Conservation (phyloP, 805 yeast genomes). For the Starmera dryadoides region DNA sequence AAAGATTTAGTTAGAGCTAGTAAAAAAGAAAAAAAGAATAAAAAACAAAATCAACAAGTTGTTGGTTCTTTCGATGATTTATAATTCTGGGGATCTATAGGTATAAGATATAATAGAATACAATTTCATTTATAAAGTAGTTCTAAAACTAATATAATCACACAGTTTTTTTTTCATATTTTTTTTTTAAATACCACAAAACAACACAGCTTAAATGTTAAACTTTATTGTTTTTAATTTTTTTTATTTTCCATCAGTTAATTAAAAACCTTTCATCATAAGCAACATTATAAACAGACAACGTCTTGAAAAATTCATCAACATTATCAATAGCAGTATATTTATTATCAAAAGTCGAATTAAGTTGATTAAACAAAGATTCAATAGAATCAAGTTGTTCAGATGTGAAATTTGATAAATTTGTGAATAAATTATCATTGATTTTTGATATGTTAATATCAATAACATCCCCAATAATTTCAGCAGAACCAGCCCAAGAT, state of each 20-base stretch:
- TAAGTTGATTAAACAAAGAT: slow-evolving; percentile 7
- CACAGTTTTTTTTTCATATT: not conserved
- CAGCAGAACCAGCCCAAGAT: slow-evolving; percentile 1
- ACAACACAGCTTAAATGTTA: no score
- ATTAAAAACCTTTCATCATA: slow-evolving; percentile 10
- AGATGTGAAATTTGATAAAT: slow-evolving; percentile 2
- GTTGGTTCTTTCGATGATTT: slow-evolving; percentile 60
- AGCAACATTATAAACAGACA: slow-evolving; percentile 13
- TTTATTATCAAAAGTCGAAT: slow-evolving; percentile 9
- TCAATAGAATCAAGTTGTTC: slow-evolving; percentile 6
- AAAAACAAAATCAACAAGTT: slow-evolving; percentile 23
- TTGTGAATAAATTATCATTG: slow-evolving; percentile 1
- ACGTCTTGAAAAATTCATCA: slow-evolving; percentile 6
- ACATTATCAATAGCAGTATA: slow-evolving; percentile 4
- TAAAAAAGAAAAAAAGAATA: slow-evolving; percentile 46
- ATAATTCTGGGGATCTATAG: slow-evolving; percentile 13
- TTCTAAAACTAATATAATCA: not conserved
- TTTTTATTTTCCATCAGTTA: not conserved
- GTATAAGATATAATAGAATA: not conserved
- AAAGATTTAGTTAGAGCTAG: slow-evolving; percentile 66
- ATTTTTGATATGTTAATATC: slow-evolving; percentile 6
- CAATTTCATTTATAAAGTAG: not conserved
- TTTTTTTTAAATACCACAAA: slow-evolving; percentile 1
- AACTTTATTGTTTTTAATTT: not conserved
- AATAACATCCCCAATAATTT: slow-evolving; percentile 6